A percentile compares a stretch with the other conserved stretches of the same genome.
phyloP scores from a whole-genome alignment of 345 rosid species.

The Salix suchowensis region DNA sequence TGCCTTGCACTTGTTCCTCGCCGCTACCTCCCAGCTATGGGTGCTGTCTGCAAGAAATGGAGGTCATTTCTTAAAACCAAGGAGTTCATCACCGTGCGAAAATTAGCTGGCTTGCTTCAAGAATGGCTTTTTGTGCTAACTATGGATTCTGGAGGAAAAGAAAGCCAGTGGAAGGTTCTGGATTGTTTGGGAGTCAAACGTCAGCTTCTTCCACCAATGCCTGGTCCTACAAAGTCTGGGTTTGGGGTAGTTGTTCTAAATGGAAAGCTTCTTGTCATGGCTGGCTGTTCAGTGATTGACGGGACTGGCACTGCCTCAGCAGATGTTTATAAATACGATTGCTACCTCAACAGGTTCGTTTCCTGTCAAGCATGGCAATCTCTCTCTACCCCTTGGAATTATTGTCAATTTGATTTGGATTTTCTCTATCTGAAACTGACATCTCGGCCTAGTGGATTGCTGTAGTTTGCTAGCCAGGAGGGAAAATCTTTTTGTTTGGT shows the following conservation, averaged over 20 bases:
- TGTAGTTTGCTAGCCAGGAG: background rate
- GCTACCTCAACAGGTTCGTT: slow-evolving; percentile 81
- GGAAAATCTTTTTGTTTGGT: background rate
- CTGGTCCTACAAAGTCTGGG: slow-evolving; percentile 59
- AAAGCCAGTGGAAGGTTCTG: slow-evolving; percentile 82
- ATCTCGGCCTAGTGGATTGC: background rate
- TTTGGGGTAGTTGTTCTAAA: slow-evolving; percentile 64
- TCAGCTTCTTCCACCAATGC: slow-evolving; percentile 68
- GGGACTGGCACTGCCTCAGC: slow-evolving; percentile 52
- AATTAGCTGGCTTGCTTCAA: slow-evolving; percentile 65
- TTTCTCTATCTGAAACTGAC: background rate
- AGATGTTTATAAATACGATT: slow-evolving; percentile 72
- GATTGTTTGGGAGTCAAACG: slow-evolving; percentile 55
- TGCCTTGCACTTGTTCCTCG: slow-evolving; percentile 90
- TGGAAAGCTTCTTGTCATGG: slow-evolving; percentile 78
- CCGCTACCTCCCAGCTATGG: slow-evolving; percentile 59
- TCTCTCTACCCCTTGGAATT: background rate
- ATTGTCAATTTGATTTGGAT: background rate
- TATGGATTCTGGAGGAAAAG: slow-evolving; percentile 54
- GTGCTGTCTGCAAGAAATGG: slow-evolving; percentile 82
- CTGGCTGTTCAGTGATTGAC: slow-evolving; percentile 50
- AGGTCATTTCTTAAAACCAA: slow-evolving; percentile 69
- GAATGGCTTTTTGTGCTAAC: slow-evolving; percentile 80
- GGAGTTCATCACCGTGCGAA: slow-evolving; percentile 67
- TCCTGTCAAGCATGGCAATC: background rate